Percentiles rank a stretch among this genome's conserved stretches.
Evolutionary conservation across 2,329 filamentous ascomycete species (phyloP).

Genomic region (Aspergillus sclerotialis): DNA sequence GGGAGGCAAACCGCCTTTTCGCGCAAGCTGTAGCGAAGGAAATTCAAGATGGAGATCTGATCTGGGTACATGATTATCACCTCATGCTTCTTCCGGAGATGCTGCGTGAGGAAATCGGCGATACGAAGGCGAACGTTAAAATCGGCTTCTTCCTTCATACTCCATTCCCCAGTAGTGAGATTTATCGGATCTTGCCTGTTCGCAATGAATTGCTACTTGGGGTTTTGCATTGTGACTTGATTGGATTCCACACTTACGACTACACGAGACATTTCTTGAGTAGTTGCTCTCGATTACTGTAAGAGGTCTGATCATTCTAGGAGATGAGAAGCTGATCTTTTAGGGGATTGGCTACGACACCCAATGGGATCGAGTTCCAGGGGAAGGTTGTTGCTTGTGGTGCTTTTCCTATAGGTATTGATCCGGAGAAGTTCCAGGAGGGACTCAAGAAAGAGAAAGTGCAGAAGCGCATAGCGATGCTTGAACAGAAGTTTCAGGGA

Average conservation of each 20-base stretch:
- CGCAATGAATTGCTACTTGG: constrained; percentile 81
- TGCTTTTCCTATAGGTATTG: constrained; percentile 95
- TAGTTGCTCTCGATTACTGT: constrained; percentile 90
- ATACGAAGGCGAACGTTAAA: constrained; percentile 81
- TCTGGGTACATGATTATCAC: constrained; percentile 99
- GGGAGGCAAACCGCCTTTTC: constrained; percentile 86
- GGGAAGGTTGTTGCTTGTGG: constrained; percentile 85
- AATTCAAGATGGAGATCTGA: constrained; percentile 84
- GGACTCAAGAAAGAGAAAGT: constrained; percentile 80
- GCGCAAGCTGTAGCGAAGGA: constrained; percentile 80
- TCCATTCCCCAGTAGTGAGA: constrained; percentile 92
- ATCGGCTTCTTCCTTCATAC: constrained; percentile 98
- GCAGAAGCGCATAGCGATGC: constrained; percentile 73
- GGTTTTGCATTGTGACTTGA: constrained; percentile 85
- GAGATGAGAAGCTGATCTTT: constrained; percentile 7
- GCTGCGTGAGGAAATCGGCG: constrained; percentile 81
- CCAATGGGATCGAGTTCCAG: constrained; percentile 87
- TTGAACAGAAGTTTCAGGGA: constrained; percentile 87
- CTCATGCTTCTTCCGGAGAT: constrained; percentile 94
- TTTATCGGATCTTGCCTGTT: constrained; percentile 91
- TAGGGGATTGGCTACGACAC: constrained; percentile 60
- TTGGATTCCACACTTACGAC: constrained; percentile 98
- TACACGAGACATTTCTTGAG: constrained; percentile 97
- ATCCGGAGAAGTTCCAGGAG: constrained; percentile 92
- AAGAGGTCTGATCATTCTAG: constrained; percentile 25